Evolutionary conservation across 139 green algal genomes (phyloP), one percentile per base, ranked within the genome.

Genomic region (Chlamydomonas sp.): DNA sequence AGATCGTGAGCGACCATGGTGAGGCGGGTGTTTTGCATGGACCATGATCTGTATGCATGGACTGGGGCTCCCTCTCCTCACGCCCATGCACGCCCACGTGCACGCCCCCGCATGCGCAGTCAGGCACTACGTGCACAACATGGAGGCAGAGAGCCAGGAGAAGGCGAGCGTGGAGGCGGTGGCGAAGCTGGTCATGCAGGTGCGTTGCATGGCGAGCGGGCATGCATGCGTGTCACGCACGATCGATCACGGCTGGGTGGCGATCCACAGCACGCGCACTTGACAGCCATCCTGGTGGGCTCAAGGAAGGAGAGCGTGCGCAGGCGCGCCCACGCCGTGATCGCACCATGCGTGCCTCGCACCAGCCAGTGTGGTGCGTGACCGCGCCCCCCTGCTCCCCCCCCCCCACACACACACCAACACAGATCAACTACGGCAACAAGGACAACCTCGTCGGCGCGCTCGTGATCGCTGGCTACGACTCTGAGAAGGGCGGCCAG

Each of bases 391-490:
- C n/a, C n/a, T n/a, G n/a, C n/a, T n/a, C n/a, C n/a, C n/a, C n/a
- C n/a, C n/a, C n/a, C n/a, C n/a, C n/a, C n/a, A n/a, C n/a, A n/a
- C n/a, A n/a, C 13, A 54, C 43, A 54, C 16, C 43, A 20, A 30
- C 57, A 70, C 78, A 93, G 85, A 92, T 96, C 68, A 93, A 93
- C 73, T 97, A 95, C 71, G 73, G 87, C 67, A 91, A 97, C 81
- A 95, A 98, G 79, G 75, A 92, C 60, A 74, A 81, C 62, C 82
- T 98, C n/a, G 72, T 91, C 43, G 92, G 90, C 1, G 94, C 89
- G 4, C 91, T 97, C 82, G 89, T 98, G 49, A 88, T 98, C 28
- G 93, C 86, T n/a, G 93, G 93, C 4, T 98, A 85, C 81, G 93
- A 98, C 75, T 63, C 74, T 30, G 28, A 83, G 2, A 66, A 81